Evolutionary conservation across 768 basidiomycete species (phyloP), one percentile per base, ranked within the genome.

Genomic region (Guyanaporus albipodus): DNA sequence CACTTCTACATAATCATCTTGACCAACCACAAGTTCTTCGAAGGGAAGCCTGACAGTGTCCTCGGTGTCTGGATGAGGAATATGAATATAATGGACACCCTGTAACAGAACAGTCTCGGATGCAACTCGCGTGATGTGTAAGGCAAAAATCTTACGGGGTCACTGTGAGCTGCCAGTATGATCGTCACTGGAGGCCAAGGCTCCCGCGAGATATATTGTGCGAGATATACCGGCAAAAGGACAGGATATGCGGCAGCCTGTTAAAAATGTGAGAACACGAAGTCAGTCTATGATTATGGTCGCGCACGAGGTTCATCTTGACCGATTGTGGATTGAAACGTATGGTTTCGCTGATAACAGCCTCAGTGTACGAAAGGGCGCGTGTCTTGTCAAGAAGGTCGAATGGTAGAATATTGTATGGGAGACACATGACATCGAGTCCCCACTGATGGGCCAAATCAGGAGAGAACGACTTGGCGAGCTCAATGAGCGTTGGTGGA

Each of bases 191-290:
- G 53, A 2, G 59, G 59, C 49, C 61, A 66, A 22, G 57, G 61
- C 12, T 57, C 46, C 6, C 48, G 36, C 7, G 62, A 53, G 40
- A 72, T 55, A 55, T 82, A 85, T 53, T 75, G 74, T 17, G 70
- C 72, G 9, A 85, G 65, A 62, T 85, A 86, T 5, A 83, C 58
- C 5, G 83, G 83, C n/a, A 85, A 60, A 18, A 85, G 70, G 26
- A 85, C 67, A 4, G 83, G 83, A 52, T 79, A 82, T 29, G 76
- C 80, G 19, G 81, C 74, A 17, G 77, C 67, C 82, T 82, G 53
- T 44, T 32, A 22, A 49, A n/a, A 43, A 42, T 28, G 34, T 56
- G 26, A 46, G 46, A 38, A 42, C 38, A 21, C 28, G 40, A 12
- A 5, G 38, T 27, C 59, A 18, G 24, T 28, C 36, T 11, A 11